Conservation (phyloP, 2,329 filamentous ascomycete genomes). For the Penicillium sumatraense region DNA sequence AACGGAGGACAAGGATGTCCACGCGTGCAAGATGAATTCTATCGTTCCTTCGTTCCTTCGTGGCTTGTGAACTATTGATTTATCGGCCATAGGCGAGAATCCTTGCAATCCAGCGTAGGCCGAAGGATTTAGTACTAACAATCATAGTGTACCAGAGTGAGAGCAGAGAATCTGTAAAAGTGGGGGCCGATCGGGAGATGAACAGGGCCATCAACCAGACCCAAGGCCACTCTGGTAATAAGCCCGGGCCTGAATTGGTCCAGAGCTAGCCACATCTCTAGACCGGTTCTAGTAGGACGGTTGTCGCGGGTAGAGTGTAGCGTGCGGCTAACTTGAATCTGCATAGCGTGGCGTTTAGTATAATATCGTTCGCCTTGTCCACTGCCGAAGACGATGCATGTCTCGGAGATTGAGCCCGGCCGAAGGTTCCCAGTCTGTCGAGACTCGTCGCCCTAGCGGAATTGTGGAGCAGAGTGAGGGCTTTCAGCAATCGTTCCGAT, state of each 20-base stretch:
- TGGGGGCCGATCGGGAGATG: constrained; percentile 13
- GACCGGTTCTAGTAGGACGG: not conserved
- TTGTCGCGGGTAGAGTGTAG: constrained; percentile 2
- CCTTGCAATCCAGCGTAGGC: not conserved
- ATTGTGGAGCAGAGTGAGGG: constrained; percentile 11
- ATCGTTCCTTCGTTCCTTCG: not conserved
- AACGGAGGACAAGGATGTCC: not conserved
- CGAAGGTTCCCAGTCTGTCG: not conserved
- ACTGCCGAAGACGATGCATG: not conserved
- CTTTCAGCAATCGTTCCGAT: not conserved
- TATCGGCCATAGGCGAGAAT: not conserved
- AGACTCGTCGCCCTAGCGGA: not conserved
- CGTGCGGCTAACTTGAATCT: not conserved
- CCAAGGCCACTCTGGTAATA: constrained; percentile 1
- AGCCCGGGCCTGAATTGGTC: not conserved
- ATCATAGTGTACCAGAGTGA: too few species aligned
- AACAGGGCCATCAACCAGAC: not conserved
- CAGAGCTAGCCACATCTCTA: not conserved
- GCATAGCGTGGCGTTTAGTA: constrained; percentile 6
- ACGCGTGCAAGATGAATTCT: not conserved
- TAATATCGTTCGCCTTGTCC: not conserved
- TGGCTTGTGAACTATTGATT: not conserved
- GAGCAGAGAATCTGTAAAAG: not conserved
- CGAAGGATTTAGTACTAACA: not conserved
- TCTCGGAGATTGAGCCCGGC: constrained; percentile 7